Base-by-base conservation (phyloP, 306 rosid genomes). In the Coriaria nepalensis region DNA sequence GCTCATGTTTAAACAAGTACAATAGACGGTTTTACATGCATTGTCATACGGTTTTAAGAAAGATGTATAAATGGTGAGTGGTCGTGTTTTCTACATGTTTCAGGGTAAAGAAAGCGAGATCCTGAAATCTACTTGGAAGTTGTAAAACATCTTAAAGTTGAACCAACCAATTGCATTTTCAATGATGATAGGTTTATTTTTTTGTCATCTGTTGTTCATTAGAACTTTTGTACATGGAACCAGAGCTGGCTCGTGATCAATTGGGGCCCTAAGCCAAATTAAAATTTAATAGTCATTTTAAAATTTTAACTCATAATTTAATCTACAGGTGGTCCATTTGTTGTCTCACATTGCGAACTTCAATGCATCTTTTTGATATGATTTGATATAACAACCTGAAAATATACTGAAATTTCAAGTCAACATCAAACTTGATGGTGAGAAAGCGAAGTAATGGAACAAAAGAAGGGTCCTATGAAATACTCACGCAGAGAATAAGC, bases 71-170 rank as follows among this genome's bases (percentile, higher is more conserved):
- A 13, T 47, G 13, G 47, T 49, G 9, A 49, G 36, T 43, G 48
- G 52, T 44, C 55, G 40, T 39, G 42, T 13, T 59, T 52, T 12
- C 49, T 48, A 34, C 58, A 58, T 68, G 38, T 68, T 81, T 68
- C 77, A 84, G 97, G 95, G 60, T 84, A 78, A 79, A 78, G 97
- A 63, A 88, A 88, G 74, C 97, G 95, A 4, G 90, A 88, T 56
- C 79, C 70, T 13, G 84, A 77, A 33, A 84, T 68, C 72, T 88
- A 66, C 65, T 62, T 15, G 61, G 93, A 84, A 52, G 84, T 56
- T n/a, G n/a, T n/a, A n/a, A n/a, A n/a, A n/a, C n/a, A n/a, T n/a
- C n/a, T n/a, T n/a, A n/a, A n/a, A n/a, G 84, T 81, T 57, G 82
- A 78, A 66, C 78, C 95, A 35, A 35, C 51, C 5, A 65, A 61